Evolutionary conservation across 2,329 filamentous ascomycete genomes (phyloP).

Genomic region (Ophiocordyceps sinensis): DNA sequence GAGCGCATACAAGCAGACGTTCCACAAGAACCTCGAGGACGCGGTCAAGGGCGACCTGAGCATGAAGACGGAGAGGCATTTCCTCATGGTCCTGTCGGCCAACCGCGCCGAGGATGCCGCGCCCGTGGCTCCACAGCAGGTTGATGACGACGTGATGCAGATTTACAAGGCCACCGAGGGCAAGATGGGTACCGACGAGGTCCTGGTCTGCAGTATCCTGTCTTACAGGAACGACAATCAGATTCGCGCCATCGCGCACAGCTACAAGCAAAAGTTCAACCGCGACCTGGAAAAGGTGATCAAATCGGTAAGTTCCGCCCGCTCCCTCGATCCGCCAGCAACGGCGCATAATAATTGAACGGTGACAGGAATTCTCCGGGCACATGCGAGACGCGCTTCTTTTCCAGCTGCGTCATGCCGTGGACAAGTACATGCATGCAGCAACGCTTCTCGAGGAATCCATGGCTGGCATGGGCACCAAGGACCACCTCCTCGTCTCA

Average conservation of each 20-base stretch:
- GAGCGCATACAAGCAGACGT: constrained; percentile 54
- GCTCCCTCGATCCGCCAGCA: neutral
- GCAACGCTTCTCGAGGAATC: constrained; percentile 69
- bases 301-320: constrained; percentile 37
- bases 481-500: constrained; percentile 64
- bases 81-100: constrained; percentile 65
- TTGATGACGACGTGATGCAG: constrained; percentile 62
- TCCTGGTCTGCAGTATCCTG: constrained; percentile 67
- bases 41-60: constrained; percentile 69
- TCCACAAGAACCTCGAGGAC: constrained; percentile 49
- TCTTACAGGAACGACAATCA: constrained; percentile 66
- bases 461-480: constrained; percentile 80
- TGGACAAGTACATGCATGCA: constrained; percentile 73
- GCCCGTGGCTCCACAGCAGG: constrained; percentile 56
- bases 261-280: constrained; percentile 61
- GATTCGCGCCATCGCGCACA: constrained; percentile 63
- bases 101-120: constrained; percentile 63
- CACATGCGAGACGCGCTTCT: constrained; percentile 83
- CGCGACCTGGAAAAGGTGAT: constrained; percentile 59
- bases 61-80: constrained; percentile 74
- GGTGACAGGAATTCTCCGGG: constrained; percentile 60
- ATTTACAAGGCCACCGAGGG: constrained; percentile 67
- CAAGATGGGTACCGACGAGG: constrained; percentile 56
- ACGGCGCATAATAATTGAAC: neutral
- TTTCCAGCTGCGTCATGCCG: constrained; percentile 61